Conservation (phyloP, 768 basidiomycete species). For the Chiua virens region DNA sequence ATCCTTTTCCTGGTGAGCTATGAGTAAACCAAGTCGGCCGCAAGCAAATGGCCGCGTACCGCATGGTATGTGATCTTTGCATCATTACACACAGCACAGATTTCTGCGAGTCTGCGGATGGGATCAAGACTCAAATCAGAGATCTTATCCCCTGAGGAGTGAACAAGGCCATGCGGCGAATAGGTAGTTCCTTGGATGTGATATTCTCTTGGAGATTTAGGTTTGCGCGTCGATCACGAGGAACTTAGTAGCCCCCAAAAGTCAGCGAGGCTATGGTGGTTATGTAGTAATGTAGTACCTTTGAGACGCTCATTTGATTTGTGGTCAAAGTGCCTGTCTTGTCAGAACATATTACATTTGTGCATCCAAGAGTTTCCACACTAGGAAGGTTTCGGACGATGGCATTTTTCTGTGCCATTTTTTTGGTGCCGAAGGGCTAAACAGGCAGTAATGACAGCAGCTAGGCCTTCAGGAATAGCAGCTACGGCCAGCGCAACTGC, state of each 20-base stretch:
- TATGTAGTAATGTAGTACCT: conserved; percentile 40
- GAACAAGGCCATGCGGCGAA: conserved; percentile 78
- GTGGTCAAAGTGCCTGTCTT: conserved; percentile 97
- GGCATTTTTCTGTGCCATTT: conserved; percentile 99
- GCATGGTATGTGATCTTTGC: conserved; percentile 83
- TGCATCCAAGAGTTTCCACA: conserved; percentile 96
- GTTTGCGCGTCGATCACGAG: conserved; percentile 60
- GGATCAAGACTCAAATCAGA: conserved; percentile 65
- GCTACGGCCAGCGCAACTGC: conserved; percentile 98
- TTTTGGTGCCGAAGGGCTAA: conserved; percentile 95
- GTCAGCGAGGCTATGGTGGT: conserved; percentile 6
- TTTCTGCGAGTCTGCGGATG: conserved; percentile 85
- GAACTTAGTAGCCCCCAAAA: conserved; percentile 52
- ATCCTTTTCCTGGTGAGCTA: conserved; percentile 63
- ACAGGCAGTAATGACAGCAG: conserved; percentile 97
- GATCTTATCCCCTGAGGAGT: conserved; percentile 61
- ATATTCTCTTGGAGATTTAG: conserved; percentile 60
- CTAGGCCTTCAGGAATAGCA: conserved; percentile 97
- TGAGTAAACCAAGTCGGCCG: neutral
- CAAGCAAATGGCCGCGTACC: conserved; percentile 42
- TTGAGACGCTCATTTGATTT: conserved; percentile 95
- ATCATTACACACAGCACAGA: conserved; percentile 93
- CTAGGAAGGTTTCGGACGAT: conserved; percentile 96
- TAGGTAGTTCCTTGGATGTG: conserved; percentile 91
- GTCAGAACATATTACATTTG: conserved; percentile 98